Conservation (phyloP, 257 asterid species). For the Cruciata laevipes region DNA sequence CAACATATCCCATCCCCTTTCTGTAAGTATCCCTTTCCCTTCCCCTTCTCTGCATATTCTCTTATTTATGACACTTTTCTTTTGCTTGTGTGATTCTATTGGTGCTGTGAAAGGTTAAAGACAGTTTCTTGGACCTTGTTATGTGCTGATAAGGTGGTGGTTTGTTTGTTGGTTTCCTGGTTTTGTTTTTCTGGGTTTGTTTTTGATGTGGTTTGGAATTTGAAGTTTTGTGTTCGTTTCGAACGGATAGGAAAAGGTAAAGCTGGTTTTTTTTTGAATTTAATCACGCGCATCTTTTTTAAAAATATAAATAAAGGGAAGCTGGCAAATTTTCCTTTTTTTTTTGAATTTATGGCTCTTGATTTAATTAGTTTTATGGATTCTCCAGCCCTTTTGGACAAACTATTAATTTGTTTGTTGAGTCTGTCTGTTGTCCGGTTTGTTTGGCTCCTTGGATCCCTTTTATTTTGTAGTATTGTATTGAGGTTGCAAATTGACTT, state of each 20-base stretch:
- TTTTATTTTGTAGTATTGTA: not conserved
- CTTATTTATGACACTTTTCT: conserved; percentile 32
- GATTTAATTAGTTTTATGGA: conserved; percentile 8
- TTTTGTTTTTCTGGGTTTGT: conserved; percentile 11
- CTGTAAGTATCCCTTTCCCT: conserved; percentile 60
- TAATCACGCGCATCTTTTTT: conserved; percentile 9
- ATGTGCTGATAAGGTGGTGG: conserved; percentile 8
- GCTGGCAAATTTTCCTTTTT: not conserved
- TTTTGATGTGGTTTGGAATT: not conserved
- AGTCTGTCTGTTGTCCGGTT: not conserved
- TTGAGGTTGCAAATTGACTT: not conserved
- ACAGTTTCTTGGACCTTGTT: not conserved
- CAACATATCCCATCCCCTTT: conserved; percentile 86
- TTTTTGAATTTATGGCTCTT: conserved; percentile 5
- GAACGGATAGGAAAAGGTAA: conserved; percentile 21
- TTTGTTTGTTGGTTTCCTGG: conserved; percentile 19
- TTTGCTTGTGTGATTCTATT: conserved; percentile 8
- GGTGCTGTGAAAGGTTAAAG: conserved; percentile 25
- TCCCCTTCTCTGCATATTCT: conserved; percentile 35
- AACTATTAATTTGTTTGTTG: conserved; percentile 1
- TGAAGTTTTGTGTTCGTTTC: conserved; percentile 11
- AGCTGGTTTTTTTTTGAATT: conserved; percentile 13
- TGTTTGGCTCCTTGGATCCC: conserved; percentile 5
- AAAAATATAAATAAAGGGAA: conserved; percentile 2
- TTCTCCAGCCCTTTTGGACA: conserved; percentile 9